A percentile compares a stretch with the other conserved stretches of the same genome.
phyloP scores from a whole-genome alignment of 257 asterid genomes.

The Paraleonurus japonicus region DNA sequence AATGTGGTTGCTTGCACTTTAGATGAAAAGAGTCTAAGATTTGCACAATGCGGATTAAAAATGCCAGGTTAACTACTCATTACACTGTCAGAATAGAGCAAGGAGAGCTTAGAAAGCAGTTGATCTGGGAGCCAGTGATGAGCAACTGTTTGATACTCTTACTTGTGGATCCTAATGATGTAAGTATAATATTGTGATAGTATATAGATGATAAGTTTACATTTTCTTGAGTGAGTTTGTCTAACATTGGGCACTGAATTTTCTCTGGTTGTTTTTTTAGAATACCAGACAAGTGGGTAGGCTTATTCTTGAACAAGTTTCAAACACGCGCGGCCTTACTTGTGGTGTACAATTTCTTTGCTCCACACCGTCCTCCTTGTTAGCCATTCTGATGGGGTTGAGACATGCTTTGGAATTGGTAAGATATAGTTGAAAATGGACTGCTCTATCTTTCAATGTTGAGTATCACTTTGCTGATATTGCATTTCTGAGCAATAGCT shows the following conservation, averaged over 20 bases:
- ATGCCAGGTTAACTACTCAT: slow-evolving; percentile 73
- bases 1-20: slow-evolving; percentile 6
- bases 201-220: slow-evolving; percentile 13
- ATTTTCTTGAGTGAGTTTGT: slow-evolving; percentile 13
- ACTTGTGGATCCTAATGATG: slow-evolving; percentile 94
- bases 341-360: slow-evolving; percentile 85
- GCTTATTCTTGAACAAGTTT: slow-evolving; percentile 83
- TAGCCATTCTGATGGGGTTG: slow-evolving; percentile 63
- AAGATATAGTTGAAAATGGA: slow-evolving; percentile 26
- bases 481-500: slow-evolving; percentile 7
- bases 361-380: slow-evolving; percentile 63
- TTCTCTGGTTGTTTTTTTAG: slow-evolving; percentile 54
- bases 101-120: slow-evolving; percentile 68
- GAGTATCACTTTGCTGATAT: slow-evolving; percentile 10
- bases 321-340: slow-evolving; percentile 72
- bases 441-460: slow-evolving; percentile 14
- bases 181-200: slow-evolving; percentile 35
- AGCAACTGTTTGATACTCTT: slow-evolving; percentile 81
- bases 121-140: slow-evolving; percentile 97
- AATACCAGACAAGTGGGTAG: slow-evolving; percentile 75
- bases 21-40: neutral
- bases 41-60: slow-evolving; percentile 17
- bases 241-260: slow-evolving; percentile 23
- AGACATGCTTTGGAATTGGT: slow-evolving; percentile 92
- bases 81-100: slow-evolving; percentile 73